Conservation (phyloP, 2,329 filamentous ascomycete species). For the Lecanosticta acicola region DNA sequence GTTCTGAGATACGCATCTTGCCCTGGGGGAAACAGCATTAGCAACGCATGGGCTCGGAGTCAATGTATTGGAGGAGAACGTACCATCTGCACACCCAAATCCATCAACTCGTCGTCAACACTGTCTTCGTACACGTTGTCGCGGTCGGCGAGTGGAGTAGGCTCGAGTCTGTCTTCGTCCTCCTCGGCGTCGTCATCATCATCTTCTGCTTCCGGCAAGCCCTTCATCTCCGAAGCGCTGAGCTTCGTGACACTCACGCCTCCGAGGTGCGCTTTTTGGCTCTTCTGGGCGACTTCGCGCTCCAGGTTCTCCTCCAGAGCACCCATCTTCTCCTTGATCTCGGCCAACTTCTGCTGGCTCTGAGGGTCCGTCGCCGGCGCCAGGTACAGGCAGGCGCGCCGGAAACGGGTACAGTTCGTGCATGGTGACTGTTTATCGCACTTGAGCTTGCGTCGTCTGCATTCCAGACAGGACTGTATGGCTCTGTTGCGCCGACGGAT, state of each 20-base stretch:
- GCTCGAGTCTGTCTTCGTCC: conserved; percentile 56
- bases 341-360: conserved; percentile 63
- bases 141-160: conserved; percentile 56
- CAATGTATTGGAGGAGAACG: background rate
- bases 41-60: conserved; percentile 52
- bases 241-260: conserved; percentile 22
- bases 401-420: conserved; percentile 55
- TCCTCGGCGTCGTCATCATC: conserved; percentile 42
- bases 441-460: conserved; percentile 69
- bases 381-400: conserved; percentile 57
- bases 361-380: conserved; percentile 63
- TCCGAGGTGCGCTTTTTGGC: conserved; percentile 21
- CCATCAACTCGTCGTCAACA: conserved; percentile 62
- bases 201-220: conserved; percentile 49
- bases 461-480: conserved; percentile 65
- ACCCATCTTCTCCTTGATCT: conserved; percentile 75
- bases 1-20: conserved; percentile 66
- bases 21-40: conserved; percentile 48
- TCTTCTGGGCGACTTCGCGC: conserved; percentile 55
- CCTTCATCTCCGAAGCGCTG: conserved; percentile 22
- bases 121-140: conserved; percentile 65
- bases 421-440: conserved; percentile 70
- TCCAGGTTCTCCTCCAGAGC: conserved; percentile 65
- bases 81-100: conserved; percentile 60
- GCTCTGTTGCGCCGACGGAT: conserved; percentile 38